Evolutionary conservation across 805 yeast species (phyloP).

Genomic region (Yamadazyma scolyti): DNA sequence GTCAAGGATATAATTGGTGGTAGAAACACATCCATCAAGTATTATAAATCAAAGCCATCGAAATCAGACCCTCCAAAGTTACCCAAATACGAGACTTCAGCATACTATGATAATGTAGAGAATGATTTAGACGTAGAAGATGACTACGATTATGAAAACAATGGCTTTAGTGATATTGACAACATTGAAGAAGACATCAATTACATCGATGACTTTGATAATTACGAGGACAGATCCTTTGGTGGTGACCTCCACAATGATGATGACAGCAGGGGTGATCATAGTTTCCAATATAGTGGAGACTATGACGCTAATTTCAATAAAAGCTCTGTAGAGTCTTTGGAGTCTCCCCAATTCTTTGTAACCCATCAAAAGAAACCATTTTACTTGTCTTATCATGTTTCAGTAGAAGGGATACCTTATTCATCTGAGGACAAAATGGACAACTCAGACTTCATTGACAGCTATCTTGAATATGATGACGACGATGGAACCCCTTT

Average conservation of each 20-base stretch:
- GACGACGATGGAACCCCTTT: slow-evolving; percentile 3
- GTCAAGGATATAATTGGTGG: slow-evolving; percentile 39
- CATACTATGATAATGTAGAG: slow-evolving; percentile 24
- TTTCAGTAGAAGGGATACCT: slow-evolving; percentile 19
- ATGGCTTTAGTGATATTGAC: slow-evolving; percentile 32
- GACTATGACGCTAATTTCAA: slow-evolving; percentile 3
- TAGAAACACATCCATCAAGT: slow-evolving; percentile 41
- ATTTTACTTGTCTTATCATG: slow-evolving; percentile 25
- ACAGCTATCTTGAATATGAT: slow-evolving; percentile 23
- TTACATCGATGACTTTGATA: slow-evolving; percentile 19
- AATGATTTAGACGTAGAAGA: slow-evolving; percentile 28
- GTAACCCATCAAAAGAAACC: slow-evolving; percentile 9
- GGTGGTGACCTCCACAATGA: neutral
- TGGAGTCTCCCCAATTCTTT: too few relatives aligned
- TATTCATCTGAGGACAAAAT: slow-evolving; percentile 7
- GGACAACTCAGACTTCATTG: slow-evolving; percentile 19
- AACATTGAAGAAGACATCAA: slow-evolving; percentile 14
- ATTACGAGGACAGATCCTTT: slow-evolving; percentile 5
- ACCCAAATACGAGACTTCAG: slow-evolving; percentile 3
- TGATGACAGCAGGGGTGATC: neutral
- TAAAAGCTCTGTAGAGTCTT: neutral
- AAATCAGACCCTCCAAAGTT: slow-evolving; percentile 1
- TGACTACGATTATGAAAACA: slow-evolving; percentile 42
- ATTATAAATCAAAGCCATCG: slow-evolving; percentile 36
- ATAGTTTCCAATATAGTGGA: slow-evolving; percentile 4